Evolutionary conservation across 2,329 filamentous ascomycete genomes (phyloP).

Genomic region (Pezicula neosporulosa): DNA sequence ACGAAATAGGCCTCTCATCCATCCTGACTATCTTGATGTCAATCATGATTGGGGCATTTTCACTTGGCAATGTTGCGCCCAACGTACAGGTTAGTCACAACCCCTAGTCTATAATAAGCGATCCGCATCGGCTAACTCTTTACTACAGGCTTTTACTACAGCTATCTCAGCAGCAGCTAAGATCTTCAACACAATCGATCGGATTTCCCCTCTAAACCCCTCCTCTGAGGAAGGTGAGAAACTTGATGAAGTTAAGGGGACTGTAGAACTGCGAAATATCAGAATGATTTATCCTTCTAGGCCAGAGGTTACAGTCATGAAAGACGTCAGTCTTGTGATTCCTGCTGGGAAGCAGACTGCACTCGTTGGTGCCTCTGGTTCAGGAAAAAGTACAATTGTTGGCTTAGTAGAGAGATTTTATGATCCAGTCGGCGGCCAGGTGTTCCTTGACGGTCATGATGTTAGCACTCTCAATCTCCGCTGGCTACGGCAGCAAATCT

Average conservation of each 20-base stretch:
- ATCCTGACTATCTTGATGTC: conserved; percentile 86
- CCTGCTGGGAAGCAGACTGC: conserved; percentile 91
- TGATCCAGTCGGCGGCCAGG: conserved; percentile 74
- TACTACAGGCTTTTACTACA: conserved; percentile 73
- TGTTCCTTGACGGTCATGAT: conserved; percentile 80
- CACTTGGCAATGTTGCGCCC: conserved; percentile 81
- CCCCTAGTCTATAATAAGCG: too few species aligned
- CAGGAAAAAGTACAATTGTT: conserved; percentile 92
- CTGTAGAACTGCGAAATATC: conserved; percentile 75
- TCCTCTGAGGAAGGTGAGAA: conserved; percentile 67
- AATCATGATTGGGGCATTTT: conserved; percentile 90
- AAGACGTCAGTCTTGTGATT: conserved; percentile 74
- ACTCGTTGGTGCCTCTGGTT: conserved; percentile 89
- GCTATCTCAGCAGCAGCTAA: conserved; percentile 82
- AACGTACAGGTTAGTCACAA: conserved; percentile 44
- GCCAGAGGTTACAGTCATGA: conserved; percentile 85
- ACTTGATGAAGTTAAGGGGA: conserved; percentile 70
- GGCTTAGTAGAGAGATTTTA: conserved; percentile 94
- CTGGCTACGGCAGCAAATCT: conserved; percentile 90
- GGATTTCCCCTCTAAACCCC: conserved; percentile 79
- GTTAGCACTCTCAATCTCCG: conserved; percentile 78
- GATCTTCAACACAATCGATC: conserved; percentile 92
- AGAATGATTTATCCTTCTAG: conserved; percentile 95
- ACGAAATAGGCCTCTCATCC: conserved; percentile 61
- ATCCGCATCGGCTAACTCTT: too few species aligned